phyloP scores from a whole-genome alignment of 768 basidiomycete genomes.

The Roridomyces roridus region DNA sequence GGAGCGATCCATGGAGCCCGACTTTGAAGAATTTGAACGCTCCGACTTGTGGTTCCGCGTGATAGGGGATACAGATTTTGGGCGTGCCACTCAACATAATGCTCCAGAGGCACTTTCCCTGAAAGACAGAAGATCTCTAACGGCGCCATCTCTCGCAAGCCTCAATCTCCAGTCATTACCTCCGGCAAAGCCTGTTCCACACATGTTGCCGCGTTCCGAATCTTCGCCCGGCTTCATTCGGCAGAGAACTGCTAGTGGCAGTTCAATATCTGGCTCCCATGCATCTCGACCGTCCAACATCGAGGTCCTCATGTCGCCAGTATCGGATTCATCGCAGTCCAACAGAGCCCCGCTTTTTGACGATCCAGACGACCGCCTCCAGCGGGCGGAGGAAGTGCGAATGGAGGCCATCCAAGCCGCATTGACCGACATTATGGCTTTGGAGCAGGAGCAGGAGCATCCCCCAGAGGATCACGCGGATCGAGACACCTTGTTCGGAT shows the following conservation, averaged over 20 bases:
- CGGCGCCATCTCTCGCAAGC: constrained; percentile 19
- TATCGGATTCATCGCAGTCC: constrained; percentile 56
- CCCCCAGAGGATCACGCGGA: constrained; percentile 12
- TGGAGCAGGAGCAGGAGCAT: constrained; percentile 61
- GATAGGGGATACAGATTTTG: constrained; percentile 68
- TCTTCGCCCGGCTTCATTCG: constrained; percentile 43
- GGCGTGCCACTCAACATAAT: constrained; percentile 22
- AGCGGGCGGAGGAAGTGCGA: constrained; percentile 76
- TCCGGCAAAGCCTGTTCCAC: constrained; percentile 24
- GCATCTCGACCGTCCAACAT: constrained; percentile 61
- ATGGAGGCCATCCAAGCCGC: constrained; percentile 98
- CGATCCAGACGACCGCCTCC: constrained; percentile 75
- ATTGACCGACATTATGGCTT: constrained; percentile 92
- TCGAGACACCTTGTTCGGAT: constrained; percentile 21
- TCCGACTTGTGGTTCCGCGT: constrained; percentile 95
- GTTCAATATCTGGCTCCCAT: constrained; percentile 38
- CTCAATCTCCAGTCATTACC: constrained; percentile 19
- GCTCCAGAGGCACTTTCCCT: constrained; percentile 19
- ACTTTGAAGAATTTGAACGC: constrained; percentile 87
- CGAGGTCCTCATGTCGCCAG: constrained; percentile 83
- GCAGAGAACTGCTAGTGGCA: constrained; percentile 47
- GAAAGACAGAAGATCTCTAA: constrained; percentile 13
- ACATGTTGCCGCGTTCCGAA: constrained; percentile 38
- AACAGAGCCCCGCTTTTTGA: constrained; percentile 80
- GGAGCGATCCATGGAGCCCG: constrained; percentile 88